These are phyloP conservation scores for Haplosporangium sp. DNA, from an alignment of 371 early-diverging fungal genomes.

Conservation along the genomic window DNA sequence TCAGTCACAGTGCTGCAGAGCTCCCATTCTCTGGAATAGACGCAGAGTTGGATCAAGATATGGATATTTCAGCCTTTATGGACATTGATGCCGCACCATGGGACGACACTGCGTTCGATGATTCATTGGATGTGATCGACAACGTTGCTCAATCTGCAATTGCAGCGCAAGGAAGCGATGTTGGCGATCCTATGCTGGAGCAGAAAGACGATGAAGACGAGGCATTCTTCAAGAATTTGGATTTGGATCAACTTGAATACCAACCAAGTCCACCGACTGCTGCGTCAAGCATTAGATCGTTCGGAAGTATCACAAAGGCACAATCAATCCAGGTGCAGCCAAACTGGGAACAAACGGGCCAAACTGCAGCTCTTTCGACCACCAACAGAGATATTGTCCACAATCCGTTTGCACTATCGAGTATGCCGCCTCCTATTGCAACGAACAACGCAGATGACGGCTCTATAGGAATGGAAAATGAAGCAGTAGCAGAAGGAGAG, in stretches of 20 bases:
- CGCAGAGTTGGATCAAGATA: no score
- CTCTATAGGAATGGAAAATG: no score
- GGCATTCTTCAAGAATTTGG: conserved; percentile 11
- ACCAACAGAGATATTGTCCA: no score
- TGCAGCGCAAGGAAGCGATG: background rate
- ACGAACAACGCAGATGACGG: background rate
- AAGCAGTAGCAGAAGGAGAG: background rate
- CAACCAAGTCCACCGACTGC: conserved; percentile 8
- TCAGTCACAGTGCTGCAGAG: no score
- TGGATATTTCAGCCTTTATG: no score
- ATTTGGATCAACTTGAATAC: conserved; percentile 21
- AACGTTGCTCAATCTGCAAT: background rate
- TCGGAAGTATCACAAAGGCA: background rate
- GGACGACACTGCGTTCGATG: background rate
- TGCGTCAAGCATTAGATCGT: background rate
- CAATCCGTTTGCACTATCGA: background rate
- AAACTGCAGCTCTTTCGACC: background rate
- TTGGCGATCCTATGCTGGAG: no score
- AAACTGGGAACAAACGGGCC: background rate
- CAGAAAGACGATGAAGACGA: conserved; percentile 5
- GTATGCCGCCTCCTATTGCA: background rate
- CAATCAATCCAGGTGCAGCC: background rate
- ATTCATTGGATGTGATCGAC: background rate
- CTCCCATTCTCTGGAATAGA: no score
- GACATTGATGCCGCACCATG: background rate